Evolutionary conservation across 2,329 filamentous ascomycete species (phyloP), one percentile per base, ranked within the genome.

Genomic region (Fusarium xylarioides): DNA sequence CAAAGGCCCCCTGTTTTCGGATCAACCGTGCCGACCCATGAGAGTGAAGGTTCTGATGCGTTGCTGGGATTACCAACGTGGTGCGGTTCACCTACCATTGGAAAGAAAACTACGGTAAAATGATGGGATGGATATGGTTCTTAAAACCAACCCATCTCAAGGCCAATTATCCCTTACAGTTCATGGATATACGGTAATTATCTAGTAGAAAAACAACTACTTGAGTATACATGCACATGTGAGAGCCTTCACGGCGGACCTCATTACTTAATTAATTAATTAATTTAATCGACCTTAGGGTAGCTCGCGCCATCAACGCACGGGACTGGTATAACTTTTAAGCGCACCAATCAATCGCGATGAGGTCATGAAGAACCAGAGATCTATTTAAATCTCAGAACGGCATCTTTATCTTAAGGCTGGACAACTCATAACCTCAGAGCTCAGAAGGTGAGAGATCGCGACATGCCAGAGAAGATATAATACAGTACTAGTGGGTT

Each of bases 21-120:
- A 28, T 38, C 14, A 21, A 18, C 0, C 4, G 23, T n/a, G 34
- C 50, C 50, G 34, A 28, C 34, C 19, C 5, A n/a, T 18, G 19
- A n/a, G 0, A 7, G 5, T 5, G 2, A 10, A 0, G 1, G 5
- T 0, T 6, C 10, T 10, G 18, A 28, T 28, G 4, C 10, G 19
- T 10, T 9, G 11, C 34, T 11, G 12, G 18, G 23, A 32, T 46
- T 5, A 15, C 26, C 7, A 28, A 28, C 7, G 26, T 28, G 7
- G 3, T 4, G 37, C 34, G 9, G 12, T 19, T 37, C 18, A 11
- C 10, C 10, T 18, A 5, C 35, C 2, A 19, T 0, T 35, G 34
- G 4, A 35, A 14, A 7, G 7, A 34, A 34, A 15, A 7, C 15
- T 9, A 16, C 34, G 0, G 0, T 6, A 5, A 2, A n/a, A 16